Evolutionary conservation across 2,329 filamentous ascomycete genomes (phyloP), one percentile per base, ranked within the genome.

Genomic region (Phaeosphaeriaceae sp.): DNA sequence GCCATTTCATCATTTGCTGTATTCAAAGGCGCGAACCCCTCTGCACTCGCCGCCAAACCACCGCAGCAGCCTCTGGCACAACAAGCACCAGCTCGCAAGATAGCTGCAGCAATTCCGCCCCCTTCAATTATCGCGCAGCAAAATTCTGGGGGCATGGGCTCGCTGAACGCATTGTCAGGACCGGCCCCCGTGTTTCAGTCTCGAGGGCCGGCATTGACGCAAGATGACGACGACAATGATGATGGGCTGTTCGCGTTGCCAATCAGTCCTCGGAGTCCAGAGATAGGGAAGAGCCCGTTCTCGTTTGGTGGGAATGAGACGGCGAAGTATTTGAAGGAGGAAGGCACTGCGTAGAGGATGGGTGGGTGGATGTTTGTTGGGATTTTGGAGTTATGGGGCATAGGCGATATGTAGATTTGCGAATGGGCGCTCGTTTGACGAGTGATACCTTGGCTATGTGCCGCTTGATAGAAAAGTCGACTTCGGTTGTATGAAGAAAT

Each of bases 171-270:
- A 7, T 73, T 82, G 24, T 76, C 79, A 5, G 68, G 65, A 1
- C 64, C 68, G 51, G 67, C 62, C 7, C 72, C 70, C 1, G 40
- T 64, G 3, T 77, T 76, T 48, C 58, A 76, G 61, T 66, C 68
- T 10, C 67, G 75, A 45, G 70, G 65, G 2, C 74, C 19, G 62
- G 71, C 50, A 71, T 63, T 63, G 76, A 27, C 25, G 6, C 40
- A 57, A 20, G 68, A 69, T 3, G 75, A 78, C 10, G 78, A 82
- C 6, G 86, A 89, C 42, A 85, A 84, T 0, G 90, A 92, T 65
- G 92, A 96, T 57, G 93, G 91, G 42, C 82, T 97, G 2, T 97
- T 97, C 72, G 93, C 92, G 0, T 84, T 96, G 52, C 92, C 92
- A 1, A 87, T 97, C 79, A 94, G 91, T 70, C 93, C 93, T 1